These are phyloP conservation scores for Fragilariopsis cylindrus DNA, from an alignment of 108 stramenopile species.

Conservation along the genomic window DNA sequence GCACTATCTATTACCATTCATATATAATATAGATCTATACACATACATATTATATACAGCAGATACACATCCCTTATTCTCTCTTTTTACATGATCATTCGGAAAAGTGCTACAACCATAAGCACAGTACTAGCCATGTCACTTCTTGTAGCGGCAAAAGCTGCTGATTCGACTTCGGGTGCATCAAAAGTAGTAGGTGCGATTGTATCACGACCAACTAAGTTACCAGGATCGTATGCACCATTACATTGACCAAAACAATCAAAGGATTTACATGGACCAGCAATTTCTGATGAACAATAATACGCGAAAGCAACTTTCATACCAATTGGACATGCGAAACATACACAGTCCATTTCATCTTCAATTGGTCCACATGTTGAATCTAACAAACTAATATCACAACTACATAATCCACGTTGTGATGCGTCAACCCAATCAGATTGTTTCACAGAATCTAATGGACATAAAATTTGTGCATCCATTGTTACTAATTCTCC, in stretches of 20 bases:
- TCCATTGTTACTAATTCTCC: neutral
- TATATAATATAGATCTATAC: too few species aligned
- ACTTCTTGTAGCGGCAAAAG: neutral
- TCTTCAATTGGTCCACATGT: neutral
- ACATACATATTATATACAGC: too few species aligned
- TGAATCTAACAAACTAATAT: conserved; percentile 8
- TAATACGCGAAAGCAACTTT: conserved; percentile 23
- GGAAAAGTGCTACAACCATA: conserved; percentile 6
- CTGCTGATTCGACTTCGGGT: neutral
- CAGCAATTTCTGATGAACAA: conserved; percentile 13
- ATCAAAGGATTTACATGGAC: conserved; percentile 27
- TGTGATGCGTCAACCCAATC: conserved; percentile 32
- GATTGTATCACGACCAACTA: neutral
- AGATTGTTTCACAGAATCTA: conserved; percentile 30
- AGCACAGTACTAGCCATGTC: neutral
- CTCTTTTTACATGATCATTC: conserved; percentile 3
- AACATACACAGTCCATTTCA: conserved; percentile 23
- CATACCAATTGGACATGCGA: conserved; percentile 24
- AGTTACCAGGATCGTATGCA: conserved; percentile 17
- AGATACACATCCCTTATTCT: too few species aligned
- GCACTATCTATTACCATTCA: too few species aligned
- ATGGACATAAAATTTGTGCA: conserved; percentile 23
- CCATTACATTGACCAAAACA: conserved; percentile 28
- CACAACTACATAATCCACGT: conserved; percentile 25
- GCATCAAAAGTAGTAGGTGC: neutral